A percentile compares a stretch with the other conserved stretches of the same genome.
Evolutionary conservation across 73 alveolate species (phyloP).

Genomic region (Paramecium sexaurelia): DNA sequence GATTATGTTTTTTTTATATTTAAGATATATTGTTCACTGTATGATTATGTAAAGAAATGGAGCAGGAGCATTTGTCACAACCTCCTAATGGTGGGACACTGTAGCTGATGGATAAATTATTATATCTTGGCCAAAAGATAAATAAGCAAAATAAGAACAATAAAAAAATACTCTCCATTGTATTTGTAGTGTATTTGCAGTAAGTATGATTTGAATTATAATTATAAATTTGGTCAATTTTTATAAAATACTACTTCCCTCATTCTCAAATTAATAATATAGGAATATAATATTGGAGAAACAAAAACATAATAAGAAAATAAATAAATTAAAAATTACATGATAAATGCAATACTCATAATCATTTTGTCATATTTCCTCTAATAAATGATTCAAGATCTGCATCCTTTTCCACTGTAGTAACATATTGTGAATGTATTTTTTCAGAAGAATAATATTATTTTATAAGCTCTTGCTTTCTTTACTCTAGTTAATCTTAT

Average conservation of each 20-base stretch:
- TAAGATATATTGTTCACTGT: slow-evolving; percentile 33
- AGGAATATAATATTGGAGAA: no score
- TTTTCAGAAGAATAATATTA: not conserved
- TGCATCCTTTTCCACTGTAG: not conserved
- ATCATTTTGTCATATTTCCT: not conserved
- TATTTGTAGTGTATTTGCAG: slow-evolving; percentile 32
- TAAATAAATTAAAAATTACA: no score
- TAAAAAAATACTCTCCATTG: slow-evolving; percentile 18
- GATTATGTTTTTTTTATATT: not conserved
- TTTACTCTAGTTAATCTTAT: not conserved
- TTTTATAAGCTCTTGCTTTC: not conserved
- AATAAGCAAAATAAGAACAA: slow-evolving; percentile 26
- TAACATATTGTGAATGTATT: not conserved
- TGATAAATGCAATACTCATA: not conserved
- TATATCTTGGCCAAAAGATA: slow-evolving; percentile 26
- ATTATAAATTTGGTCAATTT: not conserved
- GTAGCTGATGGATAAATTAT: slow-evolving; percentile 42
- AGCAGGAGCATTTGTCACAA: slow-evolving; percentile 41
- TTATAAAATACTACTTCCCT: not conserved
- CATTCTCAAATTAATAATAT: no score
- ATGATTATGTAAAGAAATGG: slow-evolving; percentile 46
- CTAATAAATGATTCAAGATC: not conserved
- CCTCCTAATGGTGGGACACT: slow-evolving; percentile 47
- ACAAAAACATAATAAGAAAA: not conserved
- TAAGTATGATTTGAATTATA: slow-evolving; percentile 19